Percentiles rank a stretch among this genome's conserved stretches.
These are phyloP conservation scores for Fusarium sp. DNA, from an alignment of 2,329 filamentous ascomycete genomes.

Conservation along the genomic window DNA sequence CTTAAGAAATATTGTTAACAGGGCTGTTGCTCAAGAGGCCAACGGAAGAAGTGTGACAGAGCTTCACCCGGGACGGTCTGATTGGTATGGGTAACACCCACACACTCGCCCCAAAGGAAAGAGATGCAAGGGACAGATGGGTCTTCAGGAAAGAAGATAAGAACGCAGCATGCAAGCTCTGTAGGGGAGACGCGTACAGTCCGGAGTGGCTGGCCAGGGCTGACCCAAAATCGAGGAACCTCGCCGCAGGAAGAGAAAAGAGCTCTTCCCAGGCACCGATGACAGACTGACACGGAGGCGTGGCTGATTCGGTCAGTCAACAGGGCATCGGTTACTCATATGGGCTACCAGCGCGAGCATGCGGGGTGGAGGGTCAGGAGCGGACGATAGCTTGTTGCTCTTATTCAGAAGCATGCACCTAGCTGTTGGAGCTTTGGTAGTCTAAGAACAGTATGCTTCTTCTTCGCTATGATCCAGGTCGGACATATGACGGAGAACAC, in stretches of 20 bases:
- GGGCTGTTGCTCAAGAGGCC: slow-evolving; percentile 2
- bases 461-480: background rate
- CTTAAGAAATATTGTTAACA: slow-evolving; percentile 15
- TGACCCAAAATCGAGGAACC: slow-evolving; percentile 11
- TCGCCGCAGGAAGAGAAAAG: background rate
- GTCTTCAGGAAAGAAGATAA: slow-evolving; percentile 5
- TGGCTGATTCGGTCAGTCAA: slow-evolving; percentile 9
- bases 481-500: background rate
- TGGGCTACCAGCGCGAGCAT: slow-evolving; percentile 15
- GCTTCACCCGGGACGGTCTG: background rate
- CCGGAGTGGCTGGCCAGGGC: slow-evolving; percentile 27
- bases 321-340: slow-evolving; percentile 6
- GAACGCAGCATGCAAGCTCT: slow-evolving; percentile 7
- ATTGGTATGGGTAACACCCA: slow-evolving; percentile 10
- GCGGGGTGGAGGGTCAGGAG: slow-evolving; percentile 1
- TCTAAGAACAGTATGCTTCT: background rate
- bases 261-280: slow-evolving; percentile 13
- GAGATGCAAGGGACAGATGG: slow-evolving; percentile 25
- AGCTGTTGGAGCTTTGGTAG: background rate
- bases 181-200: slow-evolving; percentile 10
- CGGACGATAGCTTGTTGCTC: background rate
- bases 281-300: slow-evolving; percentile 2
- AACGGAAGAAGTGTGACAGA: background rate
- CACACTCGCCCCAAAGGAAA: background rate
- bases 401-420: background rate